A percentile compares a stretch with the other conserved stretches of the same genome.
These are phyloP conservation scores for Penicillium sumatraense DNA, from an alignment of 2,329 filamentous ascomycete species.

Conservation along the genomic window DNA sequence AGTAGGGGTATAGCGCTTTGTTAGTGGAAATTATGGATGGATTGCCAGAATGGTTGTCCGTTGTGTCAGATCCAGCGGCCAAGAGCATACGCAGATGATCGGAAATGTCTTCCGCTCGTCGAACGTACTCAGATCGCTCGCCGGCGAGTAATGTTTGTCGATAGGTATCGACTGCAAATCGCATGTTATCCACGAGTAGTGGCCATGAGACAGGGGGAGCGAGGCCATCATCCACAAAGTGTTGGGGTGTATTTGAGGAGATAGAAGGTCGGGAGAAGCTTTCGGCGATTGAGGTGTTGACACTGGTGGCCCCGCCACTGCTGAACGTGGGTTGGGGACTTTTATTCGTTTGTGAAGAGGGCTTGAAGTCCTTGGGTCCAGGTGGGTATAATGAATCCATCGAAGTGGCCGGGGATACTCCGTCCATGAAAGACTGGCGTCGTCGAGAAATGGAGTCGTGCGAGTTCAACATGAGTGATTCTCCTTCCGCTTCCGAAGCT, in stretches of 20 bases:
- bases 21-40: conserved; percentile 99
- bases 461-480: conserved; percentile 71
- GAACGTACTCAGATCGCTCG: conserved; percentile 87
- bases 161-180: conserved; percentile 84
- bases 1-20: conserved; percentile 95
- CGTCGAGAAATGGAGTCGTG: conserved; percentile 68
- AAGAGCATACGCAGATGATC: conserved; percentile 91
- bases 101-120: conserved; percentile 94
- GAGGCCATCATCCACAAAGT: conserved; percentile 89
- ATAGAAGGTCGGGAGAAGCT: conserved; percentile 50
- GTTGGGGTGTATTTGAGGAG: conserved; percentile 67
- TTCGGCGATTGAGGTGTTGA: conserved; percentile 60
- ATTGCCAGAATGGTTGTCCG: conserved; percentile 97
- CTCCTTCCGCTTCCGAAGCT: conserved; percentile 83
- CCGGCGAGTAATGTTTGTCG: conserved; percentile 84
- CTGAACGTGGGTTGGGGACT: conserved; percentile 29
- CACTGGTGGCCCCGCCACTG: conserved; percentile 55
- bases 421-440: conserved; percentile 70
- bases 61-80: conserved; percentile 95
- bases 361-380: conserved; percentile 59
- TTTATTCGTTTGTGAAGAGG: conserved; percentile 21
- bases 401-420: conserved; percentile 82
- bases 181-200: conserved; percentile 89
- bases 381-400: conserved; percentile 87
- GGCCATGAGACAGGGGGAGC: conserved; percentile 85